Evolutionary conservation across 768 basidiomycete genomes (phyloP).

Genomic region (Thelephora ganbajun): DNA sequence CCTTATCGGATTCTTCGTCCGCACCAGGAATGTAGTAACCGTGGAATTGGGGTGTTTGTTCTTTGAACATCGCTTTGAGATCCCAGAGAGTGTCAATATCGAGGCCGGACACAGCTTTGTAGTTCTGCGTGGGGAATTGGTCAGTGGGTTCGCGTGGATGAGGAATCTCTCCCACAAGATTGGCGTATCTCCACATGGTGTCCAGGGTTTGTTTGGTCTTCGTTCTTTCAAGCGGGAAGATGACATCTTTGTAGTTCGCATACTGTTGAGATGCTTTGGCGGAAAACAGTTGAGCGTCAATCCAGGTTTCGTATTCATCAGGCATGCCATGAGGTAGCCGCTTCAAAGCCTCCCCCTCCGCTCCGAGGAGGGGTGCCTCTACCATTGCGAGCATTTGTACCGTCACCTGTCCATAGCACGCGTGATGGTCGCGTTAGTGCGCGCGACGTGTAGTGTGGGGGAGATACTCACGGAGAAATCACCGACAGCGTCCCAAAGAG

Average conservation of each 20-base stretch:
- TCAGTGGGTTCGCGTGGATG: neutral
- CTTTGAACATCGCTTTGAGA: constrained; percentile 30
- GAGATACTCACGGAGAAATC: constrained; percentile 50
- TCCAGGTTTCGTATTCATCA: constrained; percentile 49
- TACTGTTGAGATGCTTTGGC: constrained; percentile 37
- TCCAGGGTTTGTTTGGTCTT: constrained; percentile 35
- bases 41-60: constrained; percentile 47
- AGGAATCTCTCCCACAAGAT: constrained; percentile 29
- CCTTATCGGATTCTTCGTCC: constrained; percentile 13
- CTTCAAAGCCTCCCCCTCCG: constrained; percentile 41
- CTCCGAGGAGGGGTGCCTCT: constrained; percentile 43
- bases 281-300: constrained; percentile 54
- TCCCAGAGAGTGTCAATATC: constrained; percentile 54
- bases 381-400: constrained; percentile 55
- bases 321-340: constrained; percentile 36
- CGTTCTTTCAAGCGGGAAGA: constrained; percentile 46
- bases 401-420: constrained; percentile 29
- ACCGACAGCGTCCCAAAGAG: constrained; percentile 70
- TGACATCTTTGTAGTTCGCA: constrained; percentile 37
- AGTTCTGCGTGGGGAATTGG: constrained; percentile 32
- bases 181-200: constrained; percentile 50
- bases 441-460: neutral
- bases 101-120: constrained; percentile 33
- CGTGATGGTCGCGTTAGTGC: neutral
- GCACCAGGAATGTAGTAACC: constrained; percentile 20